These are phyloP conservation scores for Candida suzukii DNA, from an alignment of 805 yeast genomes.

Conservation along the genomic window DNA sequence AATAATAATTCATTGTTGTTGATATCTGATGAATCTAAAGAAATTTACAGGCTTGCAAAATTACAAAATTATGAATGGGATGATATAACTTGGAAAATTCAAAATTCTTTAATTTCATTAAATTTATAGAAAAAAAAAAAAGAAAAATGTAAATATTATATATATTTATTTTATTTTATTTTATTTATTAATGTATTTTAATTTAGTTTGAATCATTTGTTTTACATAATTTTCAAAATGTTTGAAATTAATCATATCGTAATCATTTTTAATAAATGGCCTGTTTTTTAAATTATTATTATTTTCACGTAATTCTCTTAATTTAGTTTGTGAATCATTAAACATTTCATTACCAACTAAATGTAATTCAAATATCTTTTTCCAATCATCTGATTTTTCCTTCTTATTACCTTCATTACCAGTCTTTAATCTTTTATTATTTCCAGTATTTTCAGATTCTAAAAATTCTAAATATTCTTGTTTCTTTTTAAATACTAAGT, in stretches of 20 bases:
- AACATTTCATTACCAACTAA: constrained; percentile 11
- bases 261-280: not conserved
- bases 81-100: constrained; percentile 20
- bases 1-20: not conserved
- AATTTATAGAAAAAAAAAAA: not conserved
- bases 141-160: too few species aligned
- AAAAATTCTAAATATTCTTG: too few species aligned
- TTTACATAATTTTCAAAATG: constrained; percentile 18
- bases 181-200: constrained; percentile 4
- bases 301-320: not conserved
- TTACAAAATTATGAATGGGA: constrained; percentile 17
- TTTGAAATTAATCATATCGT: constrained; percentile 13
- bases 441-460: too few species aligned
- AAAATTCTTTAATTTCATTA: constrained; percentile 10
- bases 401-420: not conserved
- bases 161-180: constrained; percentile 8
- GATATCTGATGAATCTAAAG: constrained; percentile 3
- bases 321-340: constrained; percentile 1
- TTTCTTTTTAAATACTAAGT: too few species aligned
- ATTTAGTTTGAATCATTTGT: constrained; percentile 9
- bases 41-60: constrained; percentile 14
- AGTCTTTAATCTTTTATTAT: too few species aligned
- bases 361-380: constrained; percentile 6
- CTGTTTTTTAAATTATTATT: not conserved
- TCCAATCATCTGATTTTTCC: not conserved